phyloP scores from a whole-genome alignment of 257 asterid genomes.

The Ballota nigra region DNA sequence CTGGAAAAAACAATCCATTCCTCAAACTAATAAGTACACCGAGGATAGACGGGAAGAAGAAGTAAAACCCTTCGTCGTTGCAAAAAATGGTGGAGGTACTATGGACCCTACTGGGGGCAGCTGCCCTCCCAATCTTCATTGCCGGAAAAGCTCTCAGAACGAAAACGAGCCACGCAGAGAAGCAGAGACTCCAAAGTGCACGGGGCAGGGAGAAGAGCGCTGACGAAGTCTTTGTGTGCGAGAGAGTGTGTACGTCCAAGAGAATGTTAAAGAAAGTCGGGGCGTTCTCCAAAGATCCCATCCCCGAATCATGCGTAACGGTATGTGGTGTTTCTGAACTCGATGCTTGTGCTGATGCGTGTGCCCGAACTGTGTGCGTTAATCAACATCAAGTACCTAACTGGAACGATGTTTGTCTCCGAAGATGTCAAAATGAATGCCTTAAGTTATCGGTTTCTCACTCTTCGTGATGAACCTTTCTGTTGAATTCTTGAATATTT shows the following conservation, averaged over 20 bases:
- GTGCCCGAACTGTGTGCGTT: constrained; percentile 85
- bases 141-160: constrained; percentile 79
- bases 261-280: constrained; percentile 97
- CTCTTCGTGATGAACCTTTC: constrained; percentile 15
- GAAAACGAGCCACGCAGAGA: constrained; percentile 63
- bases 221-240: constrained; percentile 87
- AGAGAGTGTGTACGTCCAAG: constrained; percentile 92
- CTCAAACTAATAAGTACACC: too few species aligned
- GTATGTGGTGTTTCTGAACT: constrained; percentile 98
- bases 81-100: constrained; percentile 80
- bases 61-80: too few species aligned
- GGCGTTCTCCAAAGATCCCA: constrained; percentile 88
- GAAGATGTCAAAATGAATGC: constrained; percentile 91
- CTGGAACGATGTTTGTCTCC: constrained; percentile 92
- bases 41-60: too few species aligned
- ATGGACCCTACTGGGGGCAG: constrained; percentile 87
- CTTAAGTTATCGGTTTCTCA: constrained; percentile 67
- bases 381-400: constrained; percentile 96
- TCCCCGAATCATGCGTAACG: constrained; percentile 81
- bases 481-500: not conserved
- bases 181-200: constrained; percentile 62
- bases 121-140: constrained; percentile 59
- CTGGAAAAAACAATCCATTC: too few species aligned
- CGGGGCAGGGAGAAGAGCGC: constrained; percentile 80
- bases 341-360: constrained; percentile 97